Conservation (phyloP, 2,329 filamentous ascomycete genomes). For the Phoma sp. region DNA sequence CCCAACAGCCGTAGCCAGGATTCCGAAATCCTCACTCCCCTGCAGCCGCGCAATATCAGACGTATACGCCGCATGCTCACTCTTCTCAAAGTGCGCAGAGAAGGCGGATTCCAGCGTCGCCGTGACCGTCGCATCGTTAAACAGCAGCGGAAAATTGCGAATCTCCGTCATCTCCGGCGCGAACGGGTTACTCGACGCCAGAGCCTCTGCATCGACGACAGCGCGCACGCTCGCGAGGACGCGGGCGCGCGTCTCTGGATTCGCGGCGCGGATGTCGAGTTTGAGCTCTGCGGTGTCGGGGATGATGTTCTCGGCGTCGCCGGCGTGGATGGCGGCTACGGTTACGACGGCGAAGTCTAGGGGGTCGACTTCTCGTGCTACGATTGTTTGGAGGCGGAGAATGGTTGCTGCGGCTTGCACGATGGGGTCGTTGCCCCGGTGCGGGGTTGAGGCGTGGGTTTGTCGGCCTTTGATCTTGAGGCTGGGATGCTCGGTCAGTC, state of each 20-base stretch:
- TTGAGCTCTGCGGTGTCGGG: constrained; percentile 61
- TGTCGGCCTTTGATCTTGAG: constrained; percentile 65
- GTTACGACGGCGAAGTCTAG: constrained; percentile 64
- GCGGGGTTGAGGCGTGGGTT: constrained; percentile 64
- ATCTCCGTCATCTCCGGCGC: constrained; percentile 53
- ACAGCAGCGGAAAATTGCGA: constrained; percentile 55
- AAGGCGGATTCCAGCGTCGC: constrained; percentile 54
- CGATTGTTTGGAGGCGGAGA: constrained; percentile 65
- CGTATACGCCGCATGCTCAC: constrained; percentile 39
- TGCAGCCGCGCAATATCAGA: constrained; percentile 51
- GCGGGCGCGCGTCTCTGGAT: constrained; percentile 53
- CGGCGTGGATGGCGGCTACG: constrained; percentile 64
- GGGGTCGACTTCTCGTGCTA: constrained; percentile 61
- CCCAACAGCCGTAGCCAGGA: constrained; percentile 58
- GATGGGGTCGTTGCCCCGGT: constrained; percentile 62
- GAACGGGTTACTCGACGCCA: constrained; percentile 54
- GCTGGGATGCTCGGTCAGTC: constrained; percentile 42
- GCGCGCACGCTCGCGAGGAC: constrained; percentile 58
- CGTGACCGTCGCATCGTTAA: constrained; percentile 59
- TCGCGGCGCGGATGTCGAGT: constrained; percentile 61
- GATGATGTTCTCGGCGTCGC: constrained; percentile 67
- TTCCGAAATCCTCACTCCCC: constrained; percentile 65
- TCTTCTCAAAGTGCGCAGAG: constrained; percentile 51
- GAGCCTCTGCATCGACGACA: constrained; percentile 63
- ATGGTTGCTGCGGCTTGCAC: constrained; percentile 64